Evolutionary conservation across 148 eudicot genomes (phyloP).

Genomic region (Camellia japonica): DNA sequence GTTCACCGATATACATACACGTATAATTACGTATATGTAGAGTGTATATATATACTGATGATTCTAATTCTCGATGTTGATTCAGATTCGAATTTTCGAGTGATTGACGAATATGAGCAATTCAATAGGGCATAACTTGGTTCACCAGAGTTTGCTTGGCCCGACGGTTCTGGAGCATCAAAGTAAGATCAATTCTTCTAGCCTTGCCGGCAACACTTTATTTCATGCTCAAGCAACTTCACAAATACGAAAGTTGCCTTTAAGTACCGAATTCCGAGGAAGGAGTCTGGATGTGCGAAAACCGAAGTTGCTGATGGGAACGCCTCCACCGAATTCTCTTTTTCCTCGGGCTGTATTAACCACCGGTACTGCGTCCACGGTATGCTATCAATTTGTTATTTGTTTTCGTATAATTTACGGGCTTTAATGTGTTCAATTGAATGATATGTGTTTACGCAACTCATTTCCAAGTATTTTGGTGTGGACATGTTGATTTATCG

Average conservation of each 20-base stretch:
- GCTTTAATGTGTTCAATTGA: neutral
- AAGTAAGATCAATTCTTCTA: slow-evolving; percentile 43
- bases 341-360: slow-evolving; percentile 64
- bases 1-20: neutral
- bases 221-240: slow-evolving; percentile 50
- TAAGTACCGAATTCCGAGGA: slow-evolving; percentile 50
- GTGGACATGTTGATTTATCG: neutral
- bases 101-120: slow-evolving; percentile 58
- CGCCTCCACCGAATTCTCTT: slow-evolving; percentile 24
- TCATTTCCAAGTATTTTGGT: neutral
- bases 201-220: slow-evolving; percentile 45
- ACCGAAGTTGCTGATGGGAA: slow-evolving; percentile 34
- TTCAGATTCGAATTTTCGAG: slow-evolving; percentile 10
- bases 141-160: slow-evolving; percentile 43
- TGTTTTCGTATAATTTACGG: neutral
- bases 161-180: slow-evolving; percentile 51
- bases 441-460: no score
- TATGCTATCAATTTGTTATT: slow-evolving; percentile 13
- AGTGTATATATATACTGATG: neutral
- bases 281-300: slow-evolving; percentile 27
- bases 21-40: neutral
- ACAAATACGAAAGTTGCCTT: slow-evolving; percentile 36
- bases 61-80: slow-evolving; percentile 8
- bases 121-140: slow-evolving; percentile 52
- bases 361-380: slow-evolving; percentile 58